Evolutionary conservation across 192 early-diverging fungal species (phyloP), one percentile per base, ranked within the genome.

Genomic region (Linnemannia schmuckeri): DNA sequence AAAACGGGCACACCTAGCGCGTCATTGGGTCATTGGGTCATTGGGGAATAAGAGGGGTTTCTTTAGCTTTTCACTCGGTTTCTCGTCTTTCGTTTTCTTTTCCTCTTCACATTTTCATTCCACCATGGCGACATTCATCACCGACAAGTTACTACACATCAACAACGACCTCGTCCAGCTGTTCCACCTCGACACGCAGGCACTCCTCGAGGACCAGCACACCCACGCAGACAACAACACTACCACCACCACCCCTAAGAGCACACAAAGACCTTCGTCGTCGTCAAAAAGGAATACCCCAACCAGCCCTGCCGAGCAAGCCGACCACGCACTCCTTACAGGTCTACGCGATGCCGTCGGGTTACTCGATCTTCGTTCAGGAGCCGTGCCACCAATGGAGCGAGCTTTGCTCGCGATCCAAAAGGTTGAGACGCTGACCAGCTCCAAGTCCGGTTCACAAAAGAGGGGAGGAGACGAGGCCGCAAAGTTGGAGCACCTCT

Each of bases 401-500:
- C 75, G 75, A 6, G 85, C 71, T 5, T 55, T 68, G 47, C 17
- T 52, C 7, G 85, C 81, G 57, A 81, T 87, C 35, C 79, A 87
- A 70, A 80, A 80, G 37, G 47, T 81, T 44, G 78, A 87, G 54
- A 9, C 61, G 3, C 38, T 81, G 7, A 13, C 69, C 22, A 27
- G 38, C 8, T 0, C 72, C 35, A 24, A 35, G 0, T 30, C 75
- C 47, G 49, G 49, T 17, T 52, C 49, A 18, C 15, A 18, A 17
- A 12, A 37, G 35, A 15, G 46, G 17, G 6, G 70, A 49, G 24
- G 61, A 27, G 30, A 72, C 8, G 49, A 78, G 30, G 41, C 41
- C 1, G 70, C 79, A 10, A 63, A 49, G 24, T n/a, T 92, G 27
- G 88, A 91, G 33, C 88, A 89, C 79, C 38, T 93, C 30, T 91